Conservation (phyloP, 176 grass and related monocot genomes). For the Bromus sterilis region DNA sequence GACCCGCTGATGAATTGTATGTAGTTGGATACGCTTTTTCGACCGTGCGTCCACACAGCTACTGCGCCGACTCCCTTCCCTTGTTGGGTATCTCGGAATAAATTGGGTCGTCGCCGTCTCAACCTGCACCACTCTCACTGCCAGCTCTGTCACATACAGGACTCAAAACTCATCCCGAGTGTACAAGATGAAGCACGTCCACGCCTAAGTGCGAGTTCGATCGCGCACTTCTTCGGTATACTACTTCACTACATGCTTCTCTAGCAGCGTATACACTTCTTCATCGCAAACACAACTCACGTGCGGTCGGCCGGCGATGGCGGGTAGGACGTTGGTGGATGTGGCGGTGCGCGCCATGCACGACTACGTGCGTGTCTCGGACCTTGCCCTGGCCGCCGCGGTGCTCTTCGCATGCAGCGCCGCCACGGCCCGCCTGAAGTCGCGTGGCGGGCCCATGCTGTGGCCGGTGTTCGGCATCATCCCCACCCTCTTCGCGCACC, state of each 20-base stretch:
- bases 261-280: too few relatives aligned
- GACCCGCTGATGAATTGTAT: too few relatives aligned
- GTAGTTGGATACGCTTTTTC: not conserved
- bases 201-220: not conserved
- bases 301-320: too few relatives aligned
- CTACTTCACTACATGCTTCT: too few relatives aligned
- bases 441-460: constrained; percentile 42
- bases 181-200: not conserved
- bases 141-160: not conserved
- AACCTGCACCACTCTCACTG: not conserved
- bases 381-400: constrained; percentile 20
- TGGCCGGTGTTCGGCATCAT: constrained; percentile 80
- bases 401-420: constrained; percentile 46
- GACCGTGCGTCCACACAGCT: not conserved
- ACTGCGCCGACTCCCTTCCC: not conserved
- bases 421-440: constrained; percentile 6
- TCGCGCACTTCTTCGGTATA: not conserved
- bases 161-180: not conserved
- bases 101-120: not conserved
- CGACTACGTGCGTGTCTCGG: constrained; percentile 9
- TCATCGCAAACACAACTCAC: too few relatives aligned
- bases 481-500: constrained; percentile 44
- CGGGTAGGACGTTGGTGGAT: not conserved
- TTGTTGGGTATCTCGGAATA: not conserved
- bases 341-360: not conserved